Evolutionary conservation across 1,139 yeast species (phyloP).

Genomic region (Hemisphaericaspora xylanilytica): DNA sequence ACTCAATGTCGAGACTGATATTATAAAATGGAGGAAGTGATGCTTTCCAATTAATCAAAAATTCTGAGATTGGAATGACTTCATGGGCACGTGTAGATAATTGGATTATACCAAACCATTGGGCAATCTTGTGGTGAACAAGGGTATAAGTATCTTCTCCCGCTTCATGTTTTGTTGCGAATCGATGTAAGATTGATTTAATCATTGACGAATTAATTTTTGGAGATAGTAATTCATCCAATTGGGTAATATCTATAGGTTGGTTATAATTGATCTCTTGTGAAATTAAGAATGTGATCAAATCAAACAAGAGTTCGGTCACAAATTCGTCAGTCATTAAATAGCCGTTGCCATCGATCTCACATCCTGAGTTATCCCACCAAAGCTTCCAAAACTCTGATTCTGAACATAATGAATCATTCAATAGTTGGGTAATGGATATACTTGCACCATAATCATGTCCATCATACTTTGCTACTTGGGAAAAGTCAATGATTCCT

Average conservation of each 20-base stretch:
- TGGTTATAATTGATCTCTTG: constrained; percentile 30
- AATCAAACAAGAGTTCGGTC: constrained; percentile 35
- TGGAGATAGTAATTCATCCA: constrained; percentile 1
- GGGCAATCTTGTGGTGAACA: constrained; percentile 41
- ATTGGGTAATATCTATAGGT: neutral
- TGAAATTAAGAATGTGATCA: constrained; percentile 53
- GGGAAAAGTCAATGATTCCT: constrained; percentile 43
- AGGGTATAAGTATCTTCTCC: constrained; percentile 25
- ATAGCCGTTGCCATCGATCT: constrained; percentile 35
- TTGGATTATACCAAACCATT: constrained; percentile 61
- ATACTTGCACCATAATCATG: constrained; percentile 6
- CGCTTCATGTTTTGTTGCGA: constrained; percentile 24
- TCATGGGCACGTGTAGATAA: constrained; percentile 34
- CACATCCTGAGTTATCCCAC: constrained; percentile 58
- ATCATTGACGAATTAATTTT: constrained; percentile 26
- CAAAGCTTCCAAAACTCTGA: constrained; percentile 53
- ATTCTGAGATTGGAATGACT: constrained; percentile 42
- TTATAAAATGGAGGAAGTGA: constrained; percentile 64
- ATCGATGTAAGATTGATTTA: constrained; percentile 47
- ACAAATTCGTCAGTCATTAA: constrained; percentile 22
- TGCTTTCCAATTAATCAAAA: constrained; percentile 61
- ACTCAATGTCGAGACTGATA: constrained; percentile 50
- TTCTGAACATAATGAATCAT: constrained; percentile 55
- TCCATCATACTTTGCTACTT: constrained; percentile 51
- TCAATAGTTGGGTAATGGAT: constrained; percentile 39